phyloP scores from a whole-genome alignment of 2,329 filamentous ascomycete genomes.

The Ceratocystiopsis sp. region DNA sequence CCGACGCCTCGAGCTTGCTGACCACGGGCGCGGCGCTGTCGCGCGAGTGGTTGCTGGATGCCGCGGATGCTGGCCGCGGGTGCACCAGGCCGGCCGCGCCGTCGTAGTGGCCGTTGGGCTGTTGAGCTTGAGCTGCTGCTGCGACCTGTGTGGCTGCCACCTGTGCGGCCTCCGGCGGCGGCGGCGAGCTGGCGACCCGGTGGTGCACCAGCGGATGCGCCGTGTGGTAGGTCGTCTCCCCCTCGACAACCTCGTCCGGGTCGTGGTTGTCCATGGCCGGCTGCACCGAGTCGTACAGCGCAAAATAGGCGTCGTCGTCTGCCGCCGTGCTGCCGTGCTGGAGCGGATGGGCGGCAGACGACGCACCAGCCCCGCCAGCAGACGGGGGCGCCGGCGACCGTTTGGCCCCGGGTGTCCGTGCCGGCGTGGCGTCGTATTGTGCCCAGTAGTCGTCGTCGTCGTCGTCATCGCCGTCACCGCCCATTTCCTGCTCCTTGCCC shows the following conservation, averaged over 20 bases:
- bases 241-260: slow-evolving; percentile 43
- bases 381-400: slow-evolving; percentile 48
- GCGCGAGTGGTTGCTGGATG: slow-evolving; percentile 39
- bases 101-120: too few relatives aligned
- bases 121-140: too few relatives aligned
- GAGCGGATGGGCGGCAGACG: too few relatives aligned
- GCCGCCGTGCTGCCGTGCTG: slow-evolving; percentile 15
- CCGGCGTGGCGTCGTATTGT: slow-evolving; percentile 56
- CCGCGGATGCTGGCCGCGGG: slow-evolving; percentile 36
- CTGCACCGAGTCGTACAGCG: slow-evolving; percentile 61
- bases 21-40: slow-evolving; percentile 32
- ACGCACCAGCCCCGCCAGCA: too few relatives aligned
- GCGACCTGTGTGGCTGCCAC: too few relatives aligned
- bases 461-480: slow-evolving; percentile 34
- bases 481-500: neutral
- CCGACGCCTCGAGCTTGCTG: slow-evolving; percentile 41
- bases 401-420: slow-evolving; percentile 43
- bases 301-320: slow-evolving; percentile 56
- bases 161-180: too few relatives aligned
- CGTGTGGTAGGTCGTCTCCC: slow-evolving; percentile 18
- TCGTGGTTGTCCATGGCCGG: slow-evolving; percentile 68
- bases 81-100: slow-evolving; percentile 18
- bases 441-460: slow-evolving; percentile 71
- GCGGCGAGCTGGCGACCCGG: too few relatives aligned
- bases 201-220: too few relatives aligned